Percentiles rank a stretch among this genome's conserved stretches.
Evolutionary conservation across 164 flowering plant species (phyloP).

Genomic region (Chloranthus sessilifolius): DNA sequence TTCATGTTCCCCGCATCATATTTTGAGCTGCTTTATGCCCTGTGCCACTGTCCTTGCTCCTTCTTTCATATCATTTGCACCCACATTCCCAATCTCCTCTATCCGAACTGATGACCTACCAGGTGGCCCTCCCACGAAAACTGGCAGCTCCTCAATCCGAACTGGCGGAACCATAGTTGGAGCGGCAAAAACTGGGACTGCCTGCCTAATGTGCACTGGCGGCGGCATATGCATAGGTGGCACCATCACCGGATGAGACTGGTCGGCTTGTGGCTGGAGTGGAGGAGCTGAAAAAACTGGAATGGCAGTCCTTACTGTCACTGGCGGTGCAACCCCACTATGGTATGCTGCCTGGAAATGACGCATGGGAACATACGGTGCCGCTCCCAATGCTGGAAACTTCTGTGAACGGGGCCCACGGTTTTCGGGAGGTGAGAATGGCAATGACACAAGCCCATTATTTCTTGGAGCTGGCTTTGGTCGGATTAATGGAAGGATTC

Average conservation of each 20-base stretch:
- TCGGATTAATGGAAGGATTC: slow-evolving; percentile 76
- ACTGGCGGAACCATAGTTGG: slow-evolving; percentile 17
- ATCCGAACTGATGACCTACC: slow-evolving; percentile 13
- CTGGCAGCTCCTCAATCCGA: slow-evolving; percentile 21
- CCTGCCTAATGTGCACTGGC: slow-evolving; percentile 32
- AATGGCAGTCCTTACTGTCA: slow-evolving; percentile 69
- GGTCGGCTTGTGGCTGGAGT: slow-evolving; percentile 28
- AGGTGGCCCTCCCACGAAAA: slow-evolving; percentile 34
- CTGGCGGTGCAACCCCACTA: slow-evolving; percentile 80
- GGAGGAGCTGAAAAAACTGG: slow-evolving; percentile 87
- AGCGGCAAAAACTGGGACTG: slow-evolving; percentile 36
- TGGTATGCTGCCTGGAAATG: slow-evolving; percentile 48
- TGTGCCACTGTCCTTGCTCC: slow-evolving; percentile 23
- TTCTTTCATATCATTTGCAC: slow-evolving; percentile 21
- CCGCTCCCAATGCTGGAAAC: slow-evolving; percentile 59
- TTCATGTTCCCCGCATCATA: slow-evolving; percentile 23
- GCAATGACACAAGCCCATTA: slow-evolving; percentile 19
- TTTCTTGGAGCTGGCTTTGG: slow-evolving; percentile 41
- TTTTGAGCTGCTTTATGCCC: slow-evolving; percentile 43
- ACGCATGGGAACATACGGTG: slow-evolving; percentile 66
- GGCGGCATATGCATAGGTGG: slow-evolving; percentile 27
- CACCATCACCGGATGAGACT: slow-evolving; percentile 33
- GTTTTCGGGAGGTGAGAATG: slow-evolving; percentile 25
- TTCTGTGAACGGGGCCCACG: slow-evolving; percentile 34
- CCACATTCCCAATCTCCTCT: slow-evolving; percentile 19